Evolutionary conservation across 768 basidiomycete species (phyloP), one percentile per base, ranked within the genome.

Genomic region (Daedalea quercina): DNA sequence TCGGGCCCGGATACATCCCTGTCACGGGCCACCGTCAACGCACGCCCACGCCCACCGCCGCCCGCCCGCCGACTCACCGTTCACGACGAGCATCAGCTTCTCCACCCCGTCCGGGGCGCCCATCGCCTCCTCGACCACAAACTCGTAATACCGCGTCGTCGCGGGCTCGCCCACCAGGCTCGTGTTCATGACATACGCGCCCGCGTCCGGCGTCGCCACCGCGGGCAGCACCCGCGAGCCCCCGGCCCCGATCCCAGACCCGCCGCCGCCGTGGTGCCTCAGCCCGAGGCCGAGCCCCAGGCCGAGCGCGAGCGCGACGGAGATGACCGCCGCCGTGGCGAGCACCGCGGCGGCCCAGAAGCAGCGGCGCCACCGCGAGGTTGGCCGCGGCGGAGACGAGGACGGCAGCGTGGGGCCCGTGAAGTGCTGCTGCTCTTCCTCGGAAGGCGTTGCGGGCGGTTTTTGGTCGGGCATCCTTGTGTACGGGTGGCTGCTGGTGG

Each of bases 21-120:
- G 47, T 22, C n/a, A n/a, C n/a, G n/a, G 15, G 8, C 42, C 23
- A 53, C 15, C 23, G 15, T 31, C 19, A 24, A 12, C 50, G 6
- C 37, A 40, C 3, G 15, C 37, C 23, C 23, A 46, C 22, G 44
- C 17, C n/a, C 45, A 3, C 22, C 19, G 31, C 40, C 61, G 31
- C 51, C n/a, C n/a, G n/a, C n/a, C n/a, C n/a, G 12, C 19, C 15
- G 28, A 3, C 55, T 25, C 28, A 67, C 76, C 72, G 26, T 79
- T 79, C 24, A 79, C 76, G 44, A 76, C 76, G 3, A 77, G 63
- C 73, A 77, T 74, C 0, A 60, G 60, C 42, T 71, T 68, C 43
- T 69, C 57, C 31, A 71, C 63, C 40, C 72, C 76, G 54, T 77
- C 74, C 1, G 73, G 75, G 1, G 74, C 64, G 1, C 72, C 70